A percentile compares a stretch with the other conserved stretches of the same genome.
These are phyloP conservation scores for Paramecium primaurelia DNA, from an alignment of 73 alveolate species.

Conservation along the genomic window DNA sequence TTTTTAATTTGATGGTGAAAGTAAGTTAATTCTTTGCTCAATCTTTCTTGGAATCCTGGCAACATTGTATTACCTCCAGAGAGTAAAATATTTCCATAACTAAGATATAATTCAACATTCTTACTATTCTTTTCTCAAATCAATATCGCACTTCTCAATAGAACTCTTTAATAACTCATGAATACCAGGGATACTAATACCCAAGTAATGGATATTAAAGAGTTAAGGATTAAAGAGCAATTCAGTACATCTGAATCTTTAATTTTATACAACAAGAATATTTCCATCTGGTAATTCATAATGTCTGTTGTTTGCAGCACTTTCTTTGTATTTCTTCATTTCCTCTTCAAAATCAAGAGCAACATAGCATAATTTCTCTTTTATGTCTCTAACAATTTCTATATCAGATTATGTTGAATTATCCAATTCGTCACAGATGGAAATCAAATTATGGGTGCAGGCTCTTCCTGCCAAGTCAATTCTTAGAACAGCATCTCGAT, in stretches of 20 bases:
- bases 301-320: neutral
- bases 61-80: slow-evolving; percentile 87
- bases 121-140: slow-evolving; percentile 83
- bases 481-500: slow-evolving; percentile 89
- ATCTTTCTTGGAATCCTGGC: slow-evolving; percentile 85
- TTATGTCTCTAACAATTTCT: slow-evolving; percentile 79
- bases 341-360: slow-evolving; percentile 51
- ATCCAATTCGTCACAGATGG: slow-evolving; percentile 84
- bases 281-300: slow-evolving; percentile 63
- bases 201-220: slow-evolving; percentile 16
- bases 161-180: slow-evolving; percentile 77
- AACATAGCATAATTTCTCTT: slow-evolving; percentile 54
- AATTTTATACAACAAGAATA: neutral
- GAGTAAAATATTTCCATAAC: slow-evolving; percentile 73
- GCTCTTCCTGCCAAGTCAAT: slow-evolving; percentile 96
- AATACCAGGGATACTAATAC: slow-evolving; percentile 62
- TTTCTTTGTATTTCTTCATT: neutral
- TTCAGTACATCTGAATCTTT: slow-evolving; percentile 85
- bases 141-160: slow-evolving; percentile 79
- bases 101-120: neutral
- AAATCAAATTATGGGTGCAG: slow-evolving; percentile 82
- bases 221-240: slow-evolving; percentile 79
- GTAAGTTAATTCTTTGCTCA: slow-evolving; percentile 78
- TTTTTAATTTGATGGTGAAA: slow-evolving; percentile 80
- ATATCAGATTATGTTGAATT: slow-evolving; percentile 84